phyloP scores from a whole-genome alignment of 73 alveolate species.

The Paramecium sonneborni region DNA sequence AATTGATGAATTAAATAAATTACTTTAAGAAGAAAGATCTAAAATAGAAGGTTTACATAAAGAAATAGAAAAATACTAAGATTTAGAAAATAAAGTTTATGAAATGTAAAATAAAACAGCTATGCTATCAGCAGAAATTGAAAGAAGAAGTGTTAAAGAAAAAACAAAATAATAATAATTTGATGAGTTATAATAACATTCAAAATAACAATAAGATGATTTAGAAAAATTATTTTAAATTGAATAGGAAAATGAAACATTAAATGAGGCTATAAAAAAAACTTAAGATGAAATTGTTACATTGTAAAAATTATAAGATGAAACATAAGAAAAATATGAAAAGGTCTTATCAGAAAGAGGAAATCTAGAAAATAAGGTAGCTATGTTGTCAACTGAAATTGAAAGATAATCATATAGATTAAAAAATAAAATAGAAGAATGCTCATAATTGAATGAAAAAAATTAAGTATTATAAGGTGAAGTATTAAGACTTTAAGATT shows the following conservation, averaged over 20 bases:
- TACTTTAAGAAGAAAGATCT: not conserved
- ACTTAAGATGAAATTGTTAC: not conserved
- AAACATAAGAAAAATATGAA: not conserved
- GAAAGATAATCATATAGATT: not conserved
- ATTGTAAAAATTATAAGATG: not conserved
- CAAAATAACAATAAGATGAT: not conserved
- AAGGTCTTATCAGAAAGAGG: conserved; percentile 1
- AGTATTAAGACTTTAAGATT: not conserved
- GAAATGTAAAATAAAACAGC: not conserved
- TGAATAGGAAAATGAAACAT: not conserved
- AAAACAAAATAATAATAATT: not conserved
- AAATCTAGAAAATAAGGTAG: conserved; percentile 4
- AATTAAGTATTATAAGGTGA: not conserved
- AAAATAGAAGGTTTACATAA: not conserved
- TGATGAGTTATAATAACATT: not conserved
- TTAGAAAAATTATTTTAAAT: not conserved
- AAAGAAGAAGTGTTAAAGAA: not conserved
- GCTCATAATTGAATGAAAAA: conserved; percentile 17
- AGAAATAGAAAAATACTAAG: not conserved
- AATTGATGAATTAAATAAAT: not conserved
- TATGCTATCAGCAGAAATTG: not conserved
- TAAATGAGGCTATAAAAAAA: not conserved
- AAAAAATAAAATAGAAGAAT: conserved; percentile 27
- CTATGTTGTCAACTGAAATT: conserved; percentile 39
- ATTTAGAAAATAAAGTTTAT: not conserved